These are phyloP conservation scores for Suhomyces chickasaworum DNA, from an alignment of 1,139 yeast genomes.

Conservation along the genomic window DNA sequence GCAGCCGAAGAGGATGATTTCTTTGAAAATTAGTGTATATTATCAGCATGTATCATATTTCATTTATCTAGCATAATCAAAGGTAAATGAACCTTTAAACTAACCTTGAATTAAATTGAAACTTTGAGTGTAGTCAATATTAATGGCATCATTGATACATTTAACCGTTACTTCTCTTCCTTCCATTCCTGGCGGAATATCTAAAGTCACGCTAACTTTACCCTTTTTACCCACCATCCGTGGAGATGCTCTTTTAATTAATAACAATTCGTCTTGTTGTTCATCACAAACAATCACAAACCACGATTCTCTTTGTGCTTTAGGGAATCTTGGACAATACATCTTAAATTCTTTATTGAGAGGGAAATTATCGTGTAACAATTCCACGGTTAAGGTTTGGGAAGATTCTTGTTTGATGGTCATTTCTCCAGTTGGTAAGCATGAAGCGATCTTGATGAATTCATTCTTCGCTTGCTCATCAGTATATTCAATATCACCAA, in stretches of 20 bases:
- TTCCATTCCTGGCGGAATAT: slow-evolving; percentile 50
- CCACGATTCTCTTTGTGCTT: slow-evolving; percentile 94
- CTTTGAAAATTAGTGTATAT: slow-evolving; percentile 34
- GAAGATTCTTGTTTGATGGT: slow-evolving; percentile 34
- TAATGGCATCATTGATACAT: slow-evolving; percentile 69
- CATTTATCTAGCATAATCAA: slow-evolving; percentile 1
- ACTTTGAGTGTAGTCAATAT: slow-evolving; percentile 39
- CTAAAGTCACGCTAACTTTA: slow-evolving; percentile 42
- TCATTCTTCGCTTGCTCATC: slow-evolving; percentile 30
- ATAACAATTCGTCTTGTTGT: slow-evolving; percentile 48
- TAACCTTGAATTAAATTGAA: no score
- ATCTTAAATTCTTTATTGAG: slow-evolving; percentile 62
- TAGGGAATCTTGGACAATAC: slow-evolving; percentile 81
- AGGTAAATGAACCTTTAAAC: slow-evolving; percentile 18
- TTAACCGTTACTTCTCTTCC: slow-evolving; percentile 49
- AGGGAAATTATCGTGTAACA: slow-evolving; percentile 58
- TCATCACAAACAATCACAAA: slow-evolving; percentile 65
- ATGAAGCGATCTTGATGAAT: slow-evolving; percentile 47
- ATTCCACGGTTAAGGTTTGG: slow-evolving; percentile 42
- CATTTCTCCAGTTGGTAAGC: slow-evolving; percentile 51
- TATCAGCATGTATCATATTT: slow-evolving; percentile 16
- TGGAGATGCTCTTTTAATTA: slow-evolving; percentile 72
- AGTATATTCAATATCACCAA: slow-evolving; percentile 28
- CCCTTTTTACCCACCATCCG: slow-evolving; percentile 48
- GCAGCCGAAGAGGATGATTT: slow-evolving; percentile 45